A percentile compares a stretch with the other conserved stretches of the same genome.
Evolutionary conservation across 225 moss, liverwort and hornwort genomes (phyloP).

Genomic region (Pseudoscleropodium purum): DNA sequence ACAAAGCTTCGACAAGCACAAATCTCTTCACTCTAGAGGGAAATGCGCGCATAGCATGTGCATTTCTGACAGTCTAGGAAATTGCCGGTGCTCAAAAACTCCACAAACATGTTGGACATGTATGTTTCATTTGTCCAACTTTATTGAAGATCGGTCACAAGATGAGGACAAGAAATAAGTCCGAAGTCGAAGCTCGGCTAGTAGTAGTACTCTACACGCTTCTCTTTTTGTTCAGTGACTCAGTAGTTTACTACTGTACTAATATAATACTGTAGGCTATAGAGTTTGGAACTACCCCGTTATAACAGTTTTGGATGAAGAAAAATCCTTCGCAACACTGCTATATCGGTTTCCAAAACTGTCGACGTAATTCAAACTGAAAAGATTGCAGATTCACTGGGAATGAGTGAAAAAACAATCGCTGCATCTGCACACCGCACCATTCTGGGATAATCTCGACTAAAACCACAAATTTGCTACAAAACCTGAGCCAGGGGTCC

Average conservation of each 20-base stretch:
- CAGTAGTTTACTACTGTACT: neutral
- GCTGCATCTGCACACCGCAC: slow-evolving; percentile 65
- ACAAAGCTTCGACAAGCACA: neutral
- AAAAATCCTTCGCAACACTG: neutral
- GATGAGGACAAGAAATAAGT: neutral
- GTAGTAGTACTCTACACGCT: neutral
- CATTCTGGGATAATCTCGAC: neutral
- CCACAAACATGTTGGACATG: neutral
- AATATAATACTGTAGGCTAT: neutral
- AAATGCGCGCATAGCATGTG: neutral
- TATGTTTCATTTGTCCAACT: neutral
- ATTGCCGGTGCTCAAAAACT: neutral
- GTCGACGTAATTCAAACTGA: neutral
- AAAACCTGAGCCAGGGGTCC: neutral
- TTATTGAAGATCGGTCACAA: neutral
- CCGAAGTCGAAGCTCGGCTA: neutral
- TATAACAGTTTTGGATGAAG: neutral
- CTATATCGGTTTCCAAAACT: neutral
- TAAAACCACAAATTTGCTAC: neutral
- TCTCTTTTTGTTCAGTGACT: neutral
- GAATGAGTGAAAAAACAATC: slow-evolving; percentile 5
- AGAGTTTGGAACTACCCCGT: neutral
- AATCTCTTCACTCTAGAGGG: neutral
- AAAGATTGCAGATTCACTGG: slow-evolving; percentile 16
- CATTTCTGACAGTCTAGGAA: neutral